Evolutionary conservation across 2,329 filamentous ascomycete genomes (phyloP), one percentile per base, ranked within the genome.

Genomic region (Pyrenophora teres): DNA sequence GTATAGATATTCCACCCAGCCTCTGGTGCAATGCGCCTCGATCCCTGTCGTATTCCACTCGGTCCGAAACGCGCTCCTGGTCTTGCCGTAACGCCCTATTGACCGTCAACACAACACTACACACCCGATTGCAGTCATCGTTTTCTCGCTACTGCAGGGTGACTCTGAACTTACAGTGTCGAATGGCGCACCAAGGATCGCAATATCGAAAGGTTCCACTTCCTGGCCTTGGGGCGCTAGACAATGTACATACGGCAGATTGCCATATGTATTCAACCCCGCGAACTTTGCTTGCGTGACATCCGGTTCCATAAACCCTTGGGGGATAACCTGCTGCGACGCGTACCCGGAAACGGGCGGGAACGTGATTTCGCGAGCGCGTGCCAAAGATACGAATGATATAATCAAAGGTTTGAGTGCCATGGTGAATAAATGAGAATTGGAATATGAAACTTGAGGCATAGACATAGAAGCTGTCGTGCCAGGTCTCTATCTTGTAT

Each of bases 31-130:
- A 83, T 80, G 23, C 81, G 71, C 33, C 75, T 70, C 3, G 80
- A 81, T 5, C 80, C 81, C 50, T 71, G 70, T 37, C 80, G 75
- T 50, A 83, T 81, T 4, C 81, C 81, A 35, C 68, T 68, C 2
- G 81, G 81, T 2, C 81, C 81, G 59, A 78, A 83, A 27, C 81
- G 72, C 27, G 80, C 76, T 33, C 81, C 81, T 3, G 80, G 81
- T 36, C 81, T 71, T 30, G 74, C 80, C 2, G 81, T 83, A 0
- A 81, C 80, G 6, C 72, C 77, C 76, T 78, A 47, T 6, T 16
- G 9, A 23, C 12, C 32, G 39, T 66, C 27, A 64, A 41, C 36
- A 6, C 3, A 38, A 40, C 3, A 5, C 4, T 30, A 30, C 27
- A 9, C 27, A 30, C 27, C 27, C 9, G 27, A 7, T 7, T 27